These are phyloP conservation scores for Talaromyces sp. DNA, from an alignment of 2,329 filamentous ascomycete genomes.

Conservation along the genomic window DNA sequence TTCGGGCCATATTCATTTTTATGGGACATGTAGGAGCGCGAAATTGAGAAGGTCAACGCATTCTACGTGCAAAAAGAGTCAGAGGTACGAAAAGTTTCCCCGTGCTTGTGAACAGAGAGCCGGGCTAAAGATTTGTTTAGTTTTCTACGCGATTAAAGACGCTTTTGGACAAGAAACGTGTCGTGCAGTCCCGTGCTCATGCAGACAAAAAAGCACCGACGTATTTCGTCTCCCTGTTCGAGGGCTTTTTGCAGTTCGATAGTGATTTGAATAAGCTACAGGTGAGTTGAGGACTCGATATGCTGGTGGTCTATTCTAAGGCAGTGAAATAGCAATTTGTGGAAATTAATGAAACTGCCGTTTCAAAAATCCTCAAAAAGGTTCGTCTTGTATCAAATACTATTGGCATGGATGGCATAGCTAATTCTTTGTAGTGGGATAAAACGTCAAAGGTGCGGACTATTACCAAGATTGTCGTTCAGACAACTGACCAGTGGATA, in stretches of 20 bases:
- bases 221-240: conserved; percentile 90
- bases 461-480: conserved; percentile 20
- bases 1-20: neutral
- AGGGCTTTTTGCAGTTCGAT: conserved; percentile 96
- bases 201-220: conserved; percentile 82
- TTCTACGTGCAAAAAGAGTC: conserved; percentile 98
- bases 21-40: conserved; percentile 68
- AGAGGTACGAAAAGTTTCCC: conserved; percentile 61
- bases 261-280: conserved; percentile 93
- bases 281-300: conserved; percentile 35
- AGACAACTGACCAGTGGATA: conserved; percentile 28
- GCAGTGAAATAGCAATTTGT: conserved; percentile 72
- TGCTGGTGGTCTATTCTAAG: neutral
- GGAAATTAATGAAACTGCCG: conserved; percentile 94
- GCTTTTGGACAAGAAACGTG: conserved; percentile 89
- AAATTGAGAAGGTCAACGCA: conserved; percentile 96
- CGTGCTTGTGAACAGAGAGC: neutral
- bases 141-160: conserved; percentile 91
- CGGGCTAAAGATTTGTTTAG: conserved; percentile 45
- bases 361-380: conserved; percentile 98
- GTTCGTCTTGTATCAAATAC: conserved; percentile 38
- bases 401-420: neutral
- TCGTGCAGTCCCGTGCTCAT: conserved; percentile 74
- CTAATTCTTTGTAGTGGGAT: conserved; percentile 65
- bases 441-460: conserved; percentile 82